Conservation (phyloP, 805 yeast genomes). For the Alloascoidea hylecoeti region DNA sequence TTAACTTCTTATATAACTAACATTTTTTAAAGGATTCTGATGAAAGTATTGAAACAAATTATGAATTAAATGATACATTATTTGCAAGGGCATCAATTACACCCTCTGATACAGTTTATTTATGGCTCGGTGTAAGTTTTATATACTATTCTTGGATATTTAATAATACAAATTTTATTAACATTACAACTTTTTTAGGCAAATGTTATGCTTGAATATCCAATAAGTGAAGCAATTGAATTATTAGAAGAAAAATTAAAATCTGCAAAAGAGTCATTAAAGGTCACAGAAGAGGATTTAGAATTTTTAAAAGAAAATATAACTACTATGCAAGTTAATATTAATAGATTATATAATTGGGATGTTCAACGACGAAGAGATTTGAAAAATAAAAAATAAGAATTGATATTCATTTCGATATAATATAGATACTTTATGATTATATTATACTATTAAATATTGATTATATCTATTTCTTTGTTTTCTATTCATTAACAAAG, state of each 20-base stretch:
- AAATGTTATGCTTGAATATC: conserved; percentile 92
- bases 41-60: conserved; percentile 53
- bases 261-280: conserved; percentile 44
- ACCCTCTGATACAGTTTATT: conserved; percentile 49
- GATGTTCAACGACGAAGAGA: conserved; percentile 18
- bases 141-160: background rate
- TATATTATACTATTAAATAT: too few species aligned
- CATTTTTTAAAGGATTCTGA: conserved; percentile 15
- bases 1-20: conserved; percentile 1
- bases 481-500: too few species aligned
- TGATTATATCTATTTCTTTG: too few species aligned
- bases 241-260: conserved; percentile 48
- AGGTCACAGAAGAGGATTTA: conserved; percentile 64
- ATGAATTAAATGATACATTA: conserved; percentile 86
- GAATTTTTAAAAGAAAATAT: conserved; percentile 79
- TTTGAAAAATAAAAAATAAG: background rate
- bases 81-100: conserved; percentile 71
- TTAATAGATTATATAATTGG: conserved; percentile 50
- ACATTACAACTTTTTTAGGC: conserved; percentile 28
- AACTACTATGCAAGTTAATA: conserved; percentile 95
- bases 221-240: conserved; percentile 73
- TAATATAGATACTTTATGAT: too few species aligned
- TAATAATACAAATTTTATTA: background rate
- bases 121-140: conserved; percentile 68
- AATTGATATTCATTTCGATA: too few species aligned